A percentile compares a stretch with the other conserved stretches of the same genome.
These are phyloP conservation scores for Herpetospermum pedunculosum DNA, from an alignment of 306 rosid genomes.

Conservation along the genomic window DNA sequence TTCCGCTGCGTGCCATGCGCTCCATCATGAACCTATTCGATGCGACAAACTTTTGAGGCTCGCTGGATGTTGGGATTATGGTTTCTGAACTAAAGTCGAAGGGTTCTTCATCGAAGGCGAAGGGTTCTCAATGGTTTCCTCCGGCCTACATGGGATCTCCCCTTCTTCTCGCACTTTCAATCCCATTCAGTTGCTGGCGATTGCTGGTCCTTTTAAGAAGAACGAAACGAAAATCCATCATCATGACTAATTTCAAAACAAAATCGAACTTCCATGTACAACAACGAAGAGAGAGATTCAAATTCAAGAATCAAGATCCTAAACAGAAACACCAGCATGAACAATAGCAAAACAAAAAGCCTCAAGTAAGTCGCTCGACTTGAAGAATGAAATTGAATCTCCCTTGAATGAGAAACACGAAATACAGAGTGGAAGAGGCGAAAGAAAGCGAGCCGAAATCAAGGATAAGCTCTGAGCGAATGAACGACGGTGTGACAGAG, in stretches of 20 bases:
- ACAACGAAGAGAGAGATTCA: background rate
- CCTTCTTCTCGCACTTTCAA: no score
- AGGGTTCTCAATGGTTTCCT: no score
- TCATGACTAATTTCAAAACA: background rate
- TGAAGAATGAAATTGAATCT: background rate
- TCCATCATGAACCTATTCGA: constrained; percentile 20
- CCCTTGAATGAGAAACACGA: constrained; percentile 31
- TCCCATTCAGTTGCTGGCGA: no score
- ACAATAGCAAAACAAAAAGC: background rate
- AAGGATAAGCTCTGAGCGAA: constrained; percentile 36
- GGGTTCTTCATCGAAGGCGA: no score
- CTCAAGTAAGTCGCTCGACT: background rate
- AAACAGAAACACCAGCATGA: background rate
- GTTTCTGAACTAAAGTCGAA: constrained; percentile 20
- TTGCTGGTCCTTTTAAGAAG: no score
- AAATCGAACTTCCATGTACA: background rate
- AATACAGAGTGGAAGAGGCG: constrained; percentile 44
- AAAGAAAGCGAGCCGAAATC: constrained; percentile 44
- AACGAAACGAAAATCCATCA: background rate
- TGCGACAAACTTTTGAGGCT: background rate
- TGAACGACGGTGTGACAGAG: constrained; percentile 27
- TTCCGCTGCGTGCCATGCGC: no score
- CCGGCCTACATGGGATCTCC: no score
- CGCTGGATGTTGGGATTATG: constrained; percentile 10
- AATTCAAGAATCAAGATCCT: background rate